These are phyloP conservation scores for Nadsonia commutata DNA, from an alignment of 1,139 yeast genomes.

Conservation along the genomic window DNA sequence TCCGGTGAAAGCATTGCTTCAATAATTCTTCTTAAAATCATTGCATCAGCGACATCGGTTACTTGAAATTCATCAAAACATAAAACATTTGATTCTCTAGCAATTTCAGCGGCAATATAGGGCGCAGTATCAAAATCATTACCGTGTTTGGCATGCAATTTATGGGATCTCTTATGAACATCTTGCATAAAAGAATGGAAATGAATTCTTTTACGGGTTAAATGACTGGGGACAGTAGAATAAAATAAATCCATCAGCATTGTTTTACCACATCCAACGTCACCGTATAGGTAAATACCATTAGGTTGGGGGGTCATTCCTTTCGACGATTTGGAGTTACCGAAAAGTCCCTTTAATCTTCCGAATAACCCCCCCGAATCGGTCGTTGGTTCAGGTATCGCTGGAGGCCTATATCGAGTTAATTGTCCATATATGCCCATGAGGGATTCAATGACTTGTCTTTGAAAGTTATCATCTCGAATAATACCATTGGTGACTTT, in stretches of 20 bases:
- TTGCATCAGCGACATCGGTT: slow-evolving; percentile 96
- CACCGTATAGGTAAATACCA: slow-evolving; percentile 89
- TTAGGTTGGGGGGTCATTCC: slow-evolving; percentile 32
- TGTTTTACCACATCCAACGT: slow-evolving; percentile 96
- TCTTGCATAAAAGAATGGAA: slow-evolving; percentile 96
- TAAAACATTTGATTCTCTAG: slow-evolving; percentile 57
- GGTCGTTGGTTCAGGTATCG: slow-evolving; percentile 4
- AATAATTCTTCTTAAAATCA: slow-evolving; percentile 69
- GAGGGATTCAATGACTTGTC: slow-evolving; percentile 18
- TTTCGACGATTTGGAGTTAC: slow-evolving; percentile 1
- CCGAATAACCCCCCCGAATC: slow-evolving; percentile 3
- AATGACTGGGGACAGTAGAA: slow-evolving; percentile 58
- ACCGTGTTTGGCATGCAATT: slow-evolving; percentile 47
- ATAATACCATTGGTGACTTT: slow-evolving; percentile 39
- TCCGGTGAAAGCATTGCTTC: slow-evolving; percentile 44
- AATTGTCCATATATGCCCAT: slow-evolving; percentile 15
- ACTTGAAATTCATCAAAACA: slow-evolving; percentile 91
- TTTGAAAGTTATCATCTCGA: slow-evolving; percentile 52
- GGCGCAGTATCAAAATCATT: slow-evolving; percentile 75
- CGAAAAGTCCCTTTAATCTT: slow-evolving; percentile 8
- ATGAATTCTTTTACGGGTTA: slow-evolving; percentile 70
- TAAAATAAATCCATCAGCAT: slow-evolving; percentile 96
- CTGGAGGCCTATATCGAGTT: slow-evolving; percentile 14
- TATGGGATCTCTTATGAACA: slow-evolving; percentile 76
- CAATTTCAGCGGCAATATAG: slow-evolving; percentile 67